phyloP scores from a whole-genome alignment of 306 rosid species.

The Citrullus mucosospermus region DNA sequence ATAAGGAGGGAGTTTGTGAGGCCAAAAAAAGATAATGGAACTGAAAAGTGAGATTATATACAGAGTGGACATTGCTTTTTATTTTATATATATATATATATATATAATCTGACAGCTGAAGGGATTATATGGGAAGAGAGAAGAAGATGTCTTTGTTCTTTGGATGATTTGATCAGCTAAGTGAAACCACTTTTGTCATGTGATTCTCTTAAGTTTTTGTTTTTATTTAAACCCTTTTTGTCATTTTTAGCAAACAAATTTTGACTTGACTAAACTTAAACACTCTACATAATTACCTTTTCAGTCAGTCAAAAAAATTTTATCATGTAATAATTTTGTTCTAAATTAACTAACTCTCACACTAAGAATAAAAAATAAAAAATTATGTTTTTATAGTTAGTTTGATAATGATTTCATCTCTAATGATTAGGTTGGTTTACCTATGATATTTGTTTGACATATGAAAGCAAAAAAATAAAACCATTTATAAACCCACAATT shows the following conservation, averaged over 20 bases:
- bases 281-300: not conserved
- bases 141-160: not conserved
- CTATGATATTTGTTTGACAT: not conserved
- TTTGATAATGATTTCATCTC: not conserved
- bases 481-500: too few relatives aligned
- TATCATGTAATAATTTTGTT: not conserved
- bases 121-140: constrained; percentile 7
- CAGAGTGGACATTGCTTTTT: not conserved
- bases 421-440: not conserved
- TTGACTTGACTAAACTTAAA: not conserved
- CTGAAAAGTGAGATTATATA: constrained; percentile 3
- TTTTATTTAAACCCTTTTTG: not conserved
- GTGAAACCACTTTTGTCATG: constrained; percentile 2
- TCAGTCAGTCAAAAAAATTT: not conserved
- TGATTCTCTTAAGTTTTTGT: not conserved
- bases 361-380: not conserved
- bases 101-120: not conserved
- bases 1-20: not conserved
- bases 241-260: not conserved
- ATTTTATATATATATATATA: not conserved
- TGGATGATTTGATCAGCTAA: constrained; percentile 1
- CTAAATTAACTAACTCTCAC: not conserved
- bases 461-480: too few relatives aligned
- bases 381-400: too few relatives aligned
- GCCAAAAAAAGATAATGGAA: not conserved